phyloP scores from a whole-genome alignment of 495 filamentous ascomycete species.

The Trichoderma erinaceum region DNA sequence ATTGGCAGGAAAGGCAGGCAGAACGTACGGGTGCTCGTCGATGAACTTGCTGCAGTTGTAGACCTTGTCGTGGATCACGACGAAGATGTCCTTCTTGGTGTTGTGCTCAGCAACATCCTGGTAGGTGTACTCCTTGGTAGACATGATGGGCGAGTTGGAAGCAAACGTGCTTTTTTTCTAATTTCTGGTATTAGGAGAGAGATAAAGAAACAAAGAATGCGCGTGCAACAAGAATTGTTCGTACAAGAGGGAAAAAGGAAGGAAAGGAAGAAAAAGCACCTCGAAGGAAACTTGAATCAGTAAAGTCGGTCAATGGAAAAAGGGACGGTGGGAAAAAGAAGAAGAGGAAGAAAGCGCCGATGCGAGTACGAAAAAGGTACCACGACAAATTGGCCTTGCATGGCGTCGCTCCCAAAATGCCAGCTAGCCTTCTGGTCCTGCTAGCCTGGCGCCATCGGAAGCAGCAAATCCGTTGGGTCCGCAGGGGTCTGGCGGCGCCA shows the following conservation, averaged over 20 bases:
- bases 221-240: constrained; percentile 14
- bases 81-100: constrained; percentile 90
- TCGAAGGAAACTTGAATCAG: neutral
- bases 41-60: constrained; percentile 85
- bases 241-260: constrained; percentile 17
- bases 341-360: neutral
- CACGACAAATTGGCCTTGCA: constrained; percentile 6
- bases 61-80: constrained; percentile 94
- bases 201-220: neutral
- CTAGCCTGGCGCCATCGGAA: constrained; percentile 1
- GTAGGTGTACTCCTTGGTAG: constrained; percentile 66
- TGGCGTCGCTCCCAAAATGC: neutral
- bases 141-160: constrained; percentile 16
- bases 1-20: constrained; percentile 5
- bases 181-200: neutral
- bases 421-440: constrained; percentile 3
- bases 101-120: constrained; percentile 80
- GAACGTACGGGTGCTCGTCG: constrained; percentile 97
- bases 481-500: neutral
- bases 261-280: constrained; percentile 17
- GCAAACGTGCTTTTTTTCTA: neutral
- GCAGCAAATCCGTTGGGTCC: neutral
- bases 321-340: neutral
- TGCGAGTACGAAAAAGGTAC: neutral
- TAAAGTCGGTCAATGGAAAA: constrained; percentile 13